These are phyloP conservation scores for Ceratocystis cacaofunesta DNA, from an alignment of 2,329 filamentous ascomycete species.

Conservation along the genomic window DNA sequence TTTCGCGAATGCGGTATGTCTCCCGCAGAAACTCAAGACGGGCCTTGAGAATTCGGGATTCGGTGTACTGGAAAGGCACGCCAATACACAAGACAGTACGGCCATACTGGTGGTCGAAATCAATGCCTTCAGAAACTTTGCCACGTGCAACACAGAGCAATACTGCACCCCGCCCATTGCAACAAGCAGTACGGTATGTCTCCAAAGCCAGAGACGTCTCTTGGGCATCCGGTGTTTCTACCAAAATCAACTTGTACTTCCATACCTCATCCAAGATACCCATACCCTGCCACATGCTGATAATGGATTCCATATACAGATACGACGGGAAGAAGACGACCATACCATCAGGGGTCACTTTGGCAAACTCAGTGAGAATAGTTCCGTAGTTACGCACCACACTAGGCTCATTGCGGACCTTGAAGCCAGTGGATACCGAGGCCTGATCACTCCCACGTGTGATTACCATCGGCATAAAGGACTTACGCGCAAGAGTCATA, in stretches of 20 bases:
- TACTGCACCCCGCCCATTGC: constrained; percentile 87
- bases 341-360: constrained; percentile 88
- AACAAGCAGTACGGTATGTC: constrained; percentile 93
- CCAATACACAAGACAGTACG: constrained; percentile 92
- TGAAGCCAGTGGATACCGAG: constrained; percentile 82
- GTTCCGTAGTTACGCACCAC: constrained; percentile 97
- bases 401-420: constrained; percentile 86
- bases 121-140: constrained; percentile 94
- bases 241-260: constrained; percentile 97
- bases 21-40: constrained; percentile 91
- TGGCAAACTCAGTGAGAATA: constrained; percentile 84
- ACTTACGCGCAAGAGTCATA: constrained; percentile 86
- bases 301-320: constrained; percentile 97
- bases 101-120: constrained; percentile 98
- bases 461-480: constrained; percentile 97
- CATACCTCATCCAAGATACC: constrained; percentile 93
- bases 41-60: constrained; percentile 91
- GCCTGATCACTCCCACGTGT: constrained; percentile 90
- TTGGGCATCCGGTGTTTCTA: constrained; percentile 93
- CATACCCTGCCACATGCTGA: constrained; percentile 99
- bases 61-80: constrained; percentile 96
- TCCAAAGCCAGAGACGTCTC: constrained; percentile 91
- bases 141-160: constrained; percentile 89
- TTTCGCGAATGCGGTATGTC: constrained; percentile 90
- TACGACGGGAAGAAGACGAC: constrained; percentile 99